Evolutionary conservation across 345 rosid genomes (phyloP).

Genomic region (Eucalyptus marginata): DNA sequence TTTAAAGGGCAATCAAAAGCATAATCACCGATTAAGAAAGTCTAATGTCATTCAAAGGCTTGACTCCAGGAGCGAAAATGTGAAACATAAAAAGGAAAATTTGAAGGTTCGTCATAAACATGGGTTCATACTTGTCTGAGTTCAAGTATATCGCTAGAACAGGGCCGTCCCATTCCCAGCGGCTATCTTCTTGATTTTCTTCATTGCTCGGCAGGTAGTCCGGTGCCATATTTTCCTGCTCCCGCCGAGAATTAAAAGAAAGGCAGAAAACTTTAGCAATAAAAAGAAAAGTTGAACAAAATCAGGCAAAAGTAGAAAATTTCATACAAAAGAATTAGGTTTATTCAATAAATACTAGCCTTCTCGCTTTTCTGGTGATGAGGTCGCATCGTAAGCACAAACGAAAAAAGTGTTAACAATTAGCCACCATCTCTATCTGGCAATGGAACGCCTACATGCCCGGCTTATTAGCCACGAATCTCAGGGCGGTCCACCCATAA

Average conservation of each 20-base stretch:
- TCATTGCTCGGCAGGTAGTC: background rate
- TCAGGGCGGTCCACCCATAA: slow-evolving; percentile 27
- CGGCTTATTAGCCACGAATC: slow-evolving; percentile 51
- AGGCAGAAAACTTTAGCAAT: background rate
- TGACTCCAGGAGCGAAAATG: too few species aligned
- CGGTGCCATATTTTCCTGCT: background rate
- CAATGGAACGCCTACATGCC: slow-evolving; percentile 10
- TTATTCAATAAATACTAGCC: too few species aligned
- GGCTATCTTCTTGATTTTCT: background rate
- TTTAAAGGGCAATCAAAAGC: too few species aligned
- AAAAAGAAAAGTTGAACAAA: too few species aligned
- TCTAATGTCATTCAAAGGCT: too few species aligned
- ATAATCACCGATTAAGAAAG: too few species aligned
- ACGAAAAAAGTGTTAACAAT: background rate
- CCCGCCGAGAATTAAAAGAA: background rate
- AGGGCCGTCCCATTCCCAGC: background rate
- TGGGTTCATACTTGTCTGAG: too few species aligned
- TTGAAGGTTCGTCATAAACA: too few species aligned
- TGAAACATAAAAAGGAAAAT: too few species aligned
- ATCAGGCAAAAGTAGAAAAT: background rate
- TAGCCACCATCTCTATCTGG: too few species aligned
- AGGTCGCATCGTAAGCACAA: background rate
- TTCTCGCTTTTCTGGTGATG: background rate
- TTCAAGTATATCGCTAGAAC: too few species aligned
- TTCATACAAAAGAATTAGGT: background rate